Evolutionary conservation across 2,329 filamentous ascomycete species (phyloP), one percentile per base, ranked within the genome.

Genomic region (Paecilomyces formosus): DNA sequence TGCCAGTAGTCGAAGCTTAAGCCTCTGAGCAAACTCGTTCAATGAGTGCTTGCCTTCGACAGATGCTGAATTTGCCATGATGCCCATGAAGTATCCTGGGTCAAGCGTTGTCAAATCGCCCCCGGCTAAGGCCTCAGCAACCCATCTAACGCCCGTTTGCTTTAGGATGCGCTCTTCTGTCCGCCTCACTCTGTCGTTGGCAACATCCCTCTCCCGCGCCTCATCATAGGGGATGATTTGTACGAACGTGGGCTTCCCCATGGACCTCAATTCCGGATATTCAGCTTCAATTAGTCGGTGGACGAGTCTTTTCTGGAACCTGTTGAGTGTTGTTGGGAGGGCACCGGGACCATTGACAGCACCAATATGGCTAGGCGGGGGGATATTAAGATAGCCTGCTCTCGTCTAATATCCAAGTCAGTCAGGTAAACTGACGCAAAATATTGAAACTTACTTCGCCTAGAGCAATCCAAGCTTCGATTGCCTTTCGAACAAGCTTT

Each of bases 261-360:
- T 66, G 2, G 76, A 73, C 31, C 73, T 73, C 52, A 79, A 62
- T 22, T 61, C 63, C 1, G 76, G 75, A 57, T 75, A 89, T 62
- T 88, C 85, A 13, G 79, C 80, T 12, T 84, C 79, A n/a, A 89
- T 79, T 12, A 88, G 75, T 64, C 88, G 85, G 66, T 89, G 83
- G 0, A 89, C 79, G 5, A 89, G 76, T 33, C 84, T 79, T 68
- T 86, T 84, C 67, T 89, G 85, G 64, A 83, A 88, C 0, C 79
- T 78, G 60, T 79, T 84, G 26, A 86, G 67, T 0, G 58, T 59
- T 3, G 55, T 58, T n/a, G 71, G 69, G 49, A 72, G 61, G 12
- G 57, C 57, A 12, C 55, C 60, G 35, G 60, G 50, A 8, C 55
- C 57, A 1, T 57, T 57, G 18, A 65, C 15, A 62, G 69, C 53